Base-by-base conservation (phyloP, 2,329 filamentous ascomycete genomes). In the Alternaria gansuensis region DNA sequence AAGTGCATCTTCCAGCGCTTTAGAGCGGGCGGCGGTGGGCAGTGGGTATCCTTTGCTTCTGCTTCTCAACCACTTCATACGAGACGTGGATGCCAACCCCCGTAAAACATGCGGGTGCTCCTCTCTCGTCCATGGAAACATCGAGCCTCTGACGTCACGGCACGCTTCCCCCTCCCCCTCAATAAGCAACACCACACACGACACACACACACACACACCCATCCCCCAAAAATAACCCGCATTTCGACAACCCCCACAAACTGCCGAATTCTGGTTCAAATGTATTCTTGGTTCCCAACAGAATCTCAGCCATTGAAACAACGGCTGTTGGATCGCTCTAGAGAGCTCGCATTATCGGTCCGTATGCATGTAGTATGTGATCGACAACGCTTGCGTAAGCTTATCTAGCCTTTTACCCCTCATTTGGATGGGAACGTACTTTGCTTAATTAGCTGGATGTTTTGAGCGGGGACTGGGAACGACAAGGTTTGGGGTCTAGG, bases 211-310 rank as follows among this genome's bases (percentile, higher is more conserved):
- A 17, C 17, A 17, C 17, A 17, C 17, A 17, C 17, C 17, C 17
- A 17, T 17, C 17, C 17, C 17, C 17, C 1, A 17, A 17, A 17
- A 17, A 17, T 17, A 46, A 33, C 34, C 23, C 44, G 4, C 29
- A 33, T 34, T 4, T 2, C 8, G 5, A 34, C 44, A 23, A 23
- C 44, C 23, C 23, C 17, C n/a, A 13, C 1, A 21, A 26, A 24
- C 44, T 24, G 11, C 44, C 6, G n/a, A 14, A 48, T n/a, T 33
- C 21, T 26, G 44, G 44, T 48, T 48, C 44, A 26, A 13, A 4
- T 21, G 29, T 36, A 26, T 24, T 51, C 33, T 14, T 40, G 31
- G 36, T 29, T 31, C 36, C 34, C 48, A 51, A 51, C 48, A 51
- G 17, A 51, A 40, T 10, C n/a, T 0, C 48, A 8, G 8, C 24